A percentile compares a stretch with the other conserved stretches of the same genome.
Evolutionary conservation across 148 eudicot species (phyloP).

Genomic region (Rhododendron ferrugineum): DNA sequence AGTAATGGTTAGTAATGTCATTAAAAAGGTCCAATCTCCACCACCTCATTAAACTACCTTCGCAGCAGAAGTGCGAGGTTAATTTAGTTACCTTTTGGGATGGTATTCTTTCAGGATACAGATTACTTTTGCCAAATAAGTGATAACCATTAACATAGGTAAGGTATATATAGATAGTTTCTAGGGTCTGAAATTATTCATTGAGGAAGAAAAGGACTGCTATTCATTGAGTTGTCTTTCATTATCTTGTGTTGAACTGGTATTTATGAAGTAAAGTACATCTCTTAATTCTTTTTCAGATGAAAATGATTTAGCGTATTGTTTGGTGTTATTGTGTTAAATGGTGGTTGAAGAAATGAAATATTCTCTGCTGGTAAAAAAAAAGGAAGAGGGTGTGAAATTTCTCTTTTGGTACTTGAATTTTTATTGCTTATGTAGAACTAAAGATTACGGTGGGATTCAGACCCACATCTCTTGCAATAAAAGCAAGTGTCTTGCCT

Average conservation of each 20-base stretch:
- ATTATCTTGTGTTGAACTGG: background rate
- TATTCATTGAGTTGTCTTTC: background rate
- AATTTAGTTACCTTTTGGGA: background rate
- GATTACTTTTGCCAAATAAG: background rate
- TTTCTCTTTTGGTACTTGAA: no score
- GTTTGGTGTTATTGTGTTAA: background rate
- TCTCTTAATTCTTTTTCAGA: background rate
- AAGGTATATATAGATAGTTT: background rate
- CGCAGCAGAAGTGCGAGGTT: background rate
- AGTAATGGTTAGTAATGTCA: background rate
- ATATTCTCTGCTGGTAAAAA: background rate
- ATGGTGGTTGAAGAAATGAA: background rate
- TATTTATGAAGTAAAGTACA: background rate
- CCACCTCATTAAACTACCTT: background rate
- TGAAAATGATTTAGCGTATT: background rate
- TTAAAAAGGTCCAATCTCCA: background rate
- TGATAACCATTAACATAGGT: background rate
- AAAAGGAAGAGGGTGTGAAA: background rate
- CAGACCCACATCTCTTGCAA: no score
- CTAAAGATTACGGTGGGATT: no score
- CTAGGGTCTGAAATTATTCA: background rate
- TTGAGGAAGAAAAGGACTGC: background rate
- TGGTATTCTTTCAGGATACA: background rate
- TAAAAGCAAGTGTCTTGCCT: no score
- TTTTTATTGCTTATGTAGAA: no score